A percentile compares a stretch with the other conserved stretches of the same genome.
Evolutionary conservation across 768 basidiomycete species (phyloP).

Genomic region (Amanita muscaria): DNA sequence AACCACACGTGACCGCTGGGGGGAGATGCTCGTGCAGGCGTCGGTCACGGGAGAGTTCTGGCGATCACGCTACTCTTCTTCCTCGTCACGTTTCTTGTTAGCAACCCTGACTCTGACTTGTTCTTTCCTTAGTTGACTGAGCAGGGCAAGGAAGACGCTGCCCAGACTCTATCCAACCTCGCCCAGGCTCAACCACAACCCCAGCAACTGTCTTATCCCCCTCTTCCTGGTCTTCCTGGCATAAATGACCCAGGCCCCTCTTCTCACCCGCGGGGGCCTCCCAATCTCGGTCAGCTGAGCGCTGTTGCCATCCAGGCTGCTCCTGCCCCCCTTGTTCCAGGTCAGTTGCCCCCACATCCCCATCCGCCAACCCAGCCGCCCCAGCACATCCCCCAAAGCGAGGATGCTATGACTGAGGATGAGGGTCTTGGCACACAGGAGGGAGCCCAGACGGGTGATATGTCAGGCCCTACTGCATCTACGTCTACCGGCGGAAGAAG

Average conservation of each 20-base stretch:
- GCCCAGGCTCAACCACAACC: conserved; percentile 31
- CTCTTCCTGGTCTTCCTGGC: conserved; percentile 32
- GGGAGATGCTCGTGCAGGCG: conserved; percentile 26
- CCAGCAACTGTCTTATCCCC: conserved; percentile 21
- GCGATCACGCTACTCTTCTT: conserved; percentile 1
- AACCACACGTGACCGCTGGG: conserved; percentile 27
- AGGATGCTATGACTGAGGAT: conserved; percentile 10
- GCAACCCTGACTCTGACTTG: neutral
- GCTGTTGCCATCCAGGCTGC: conserved; percentile 42
- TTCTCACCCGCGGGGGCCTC: conserved; percentile 61
- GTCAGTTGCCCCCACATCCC: conserved; percentile 4
- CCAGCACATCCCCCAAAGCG: conserved; percentile 10
- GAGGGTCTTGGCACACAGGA: conserved; percentile 11
- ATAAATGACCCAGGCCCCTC: conserved; percentile 66
- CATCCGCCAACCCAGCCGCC: conserved; percentile 7
- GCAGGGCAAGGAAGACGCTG: conserved; percentile 53
- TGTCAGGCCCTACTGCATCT: conserved; percentile 20
- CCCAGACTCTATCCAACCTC: conserved; percentile 48
- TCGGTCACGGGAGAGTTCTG: conserved; percentile 29
- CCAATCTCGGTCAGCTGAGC: conserved; percentile 51
- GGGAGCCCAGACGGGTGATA: conserved; percentile 9
- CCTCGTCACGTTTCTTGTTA: neutral
- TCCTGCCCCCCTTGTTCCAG: conserved; percentile 17
- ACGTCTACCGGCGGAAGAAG: conserved; percentile 32
- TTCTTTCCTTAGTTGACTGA: conserved; percentile 27